These are phyloP conservation scores for Zopfochytrium polystomum DNA, from an alignment of 371 early-diverging fungal species.

Conservation along the genomic window DNA sequence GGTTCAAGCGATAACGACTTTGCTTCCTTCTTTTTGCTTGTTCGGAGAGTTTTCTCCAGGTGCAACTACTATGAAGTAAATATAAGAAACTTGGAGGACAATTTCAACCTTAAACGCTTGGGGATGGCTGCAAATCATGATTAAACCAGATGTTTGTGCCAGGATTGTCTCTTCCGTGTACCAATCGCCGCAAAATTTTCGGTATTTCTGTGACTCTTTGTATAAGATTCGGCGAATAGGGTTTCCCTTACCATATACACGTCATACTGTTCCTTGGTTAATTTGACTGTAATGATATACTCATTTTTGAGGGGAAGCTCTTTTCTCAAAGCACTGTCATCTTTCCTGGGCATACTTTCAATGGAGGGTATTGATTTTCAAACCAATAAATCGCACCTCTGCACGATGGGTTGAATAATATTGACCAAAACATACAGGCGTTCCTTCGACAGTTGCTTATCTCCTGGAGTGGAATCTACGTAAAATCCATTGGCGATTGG, in stretches of 20 bases:
- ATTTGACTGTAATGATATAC: slow-evolving; percentile 60
- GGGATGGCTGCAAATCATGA: background rate
- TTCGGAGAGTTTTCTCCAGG: too few species aligned
- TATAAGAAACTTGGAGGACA: too few species aligned
- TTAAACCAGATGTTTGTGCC: background rate
- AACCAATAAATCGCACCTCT: slow-evolving; percentile 21
- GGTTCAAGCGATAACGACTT: too few species aligned
- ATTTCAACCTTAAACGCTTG: too few species aligned
- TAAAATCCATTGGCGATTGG: slow-evolving; percentile 67
- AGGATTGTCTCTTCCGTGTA: background rate
- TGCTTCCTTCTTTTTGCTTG: too few species aligned
- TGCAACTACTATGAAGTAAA: too few species aligned
- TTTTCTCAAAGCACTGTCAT: slow-evolving; percentile 45
- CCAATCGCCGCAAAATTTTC: background rate
- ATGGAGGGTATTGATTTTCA: slow-evolving; percentile 16
- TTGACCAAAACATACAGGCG: slow-evolving; percentile 50
- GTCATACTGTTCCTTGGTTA: slow-evolving; percentile 54
- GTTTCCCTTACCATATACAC: slow-evolving; percentile 41
- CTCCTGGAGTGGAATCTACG: slow-evolving; percentile 53
- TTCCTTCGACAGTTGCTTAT: slow-evolving; percentile 40
- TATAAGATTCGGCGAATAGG: background rate
- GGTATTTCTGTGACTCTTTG: slow-evolving; percentile 5
- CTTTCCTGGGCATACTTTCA: slow-evolving; percentile 41
- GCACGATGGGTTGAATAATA: slow-evolving; percentile 50
- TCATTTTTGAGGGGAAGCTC: slow-evolving; percentile 70